phyloP scores from a whole-genome alignment of 768 basidiomycete species.

The Leucogyrophana mollusca region DNA sequence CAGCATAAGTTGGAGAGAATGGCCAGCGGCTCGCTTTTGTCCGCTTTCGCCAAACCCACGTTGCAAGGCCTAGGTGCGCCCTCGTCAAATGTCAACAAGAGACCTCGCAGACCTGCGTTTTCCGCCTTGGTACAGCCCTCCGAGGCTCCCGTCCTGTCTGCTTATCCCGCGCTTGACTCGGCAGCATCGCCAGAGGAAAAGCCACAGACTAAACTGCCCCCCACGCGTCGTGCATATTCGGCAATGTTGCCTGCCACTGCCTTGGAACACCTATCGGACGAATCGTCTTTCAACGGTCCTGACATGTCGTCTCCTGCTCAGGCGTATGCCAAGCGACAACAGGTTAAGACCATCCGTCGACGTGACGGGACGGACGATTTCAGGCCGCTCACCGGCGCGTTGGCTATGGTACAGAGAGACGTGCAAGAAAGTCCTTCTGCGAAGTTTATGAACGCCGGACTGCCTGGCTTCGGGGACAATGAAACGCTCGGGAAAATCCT shows the following conservation, averaged over 20 bases:
- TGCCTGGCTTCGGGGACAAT: slow-evolving; percentile 90
- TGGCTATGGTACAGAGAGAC: slow-evolving; percentile 42
- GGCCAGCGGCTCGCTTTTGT: slow-evolving; percentile 30
- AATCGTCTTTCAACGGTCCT: slow-evolving; percentile 52
- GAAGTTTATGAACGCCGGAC: slow-evolving; percentile 55
- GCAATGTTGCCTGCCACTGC: slow-evolving; percentile 53
- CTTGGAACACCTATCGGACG: slow-evolving; percentile 51
- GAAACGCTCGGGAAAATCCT: slow-evolving; percentile 91
- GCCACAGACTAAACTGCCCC: slow-evolving; percentile 42
- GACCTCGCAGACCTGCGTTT: slow-evolving; percentile 62
- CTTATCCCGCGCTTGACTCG: slow-evolving; percentile 39
- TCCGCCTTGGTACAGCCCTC: slow-evolving; percentile 60
- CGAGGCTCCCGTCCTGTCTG: slow-evolving; percentile 38
- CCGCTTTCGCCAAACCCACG: slow-evolving; percentile 47
- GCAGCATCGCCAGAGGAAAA: slow-evolving; percentile 17
- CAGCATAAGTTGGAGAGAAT: slow-evolving; percentile 47
- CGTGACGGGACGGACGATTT: slow-evolving; percentile 85
- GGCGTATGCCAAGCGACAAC: slow-evolving; percentile 76
- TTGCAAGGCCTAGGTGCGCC: slow-evolving; percentile 58
- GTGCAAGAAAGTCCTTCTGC: slow-evolving; percentile 57
- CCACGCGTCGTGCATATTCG: slow-evolving; percentile 71
- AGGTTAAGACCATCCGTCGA: slow-evolving; percentile 72
- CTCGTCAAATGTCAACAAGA: slow-evolving; percentile 51
- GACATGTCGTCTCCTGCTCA: slow-evolving; percentile 82
- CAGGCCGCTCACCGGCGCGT: slow-evolving; percentile 68